These are phyloP conservation scores for Onygenales sp. DNA, from an alignment of 2,329 filamentous ascomycete species.

Conservation along the genomic window DNA sequence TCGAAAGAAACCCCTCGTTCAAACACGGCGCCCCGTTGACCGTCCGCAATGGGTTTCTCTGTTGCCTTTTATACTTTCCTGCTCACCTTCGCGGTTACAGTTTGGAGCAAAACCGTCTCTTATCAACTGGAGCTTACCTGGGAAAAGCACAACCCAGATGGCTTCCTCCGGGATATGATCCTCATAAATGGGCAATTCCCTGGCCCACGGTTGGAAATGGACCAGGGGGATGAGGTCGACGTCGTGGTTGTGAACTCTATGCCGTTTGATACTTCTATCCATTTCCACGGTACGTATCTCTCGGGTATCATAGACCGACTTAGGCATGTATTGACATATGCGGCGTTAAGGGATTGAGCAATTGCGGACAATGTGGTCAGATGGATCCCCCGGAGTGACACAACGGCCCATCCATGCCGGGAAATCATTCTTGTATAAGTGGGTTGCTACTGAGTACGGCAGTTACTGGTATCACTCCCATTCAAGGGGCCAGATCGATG, in stretches of 20 bases:
- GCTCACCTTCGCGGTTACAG: not conserved
- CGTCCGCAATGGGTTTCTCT: not conserved
- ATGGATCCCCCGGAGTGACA: conserved; percentile 49
- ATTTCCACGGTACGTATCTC: conserved; percentile 20
- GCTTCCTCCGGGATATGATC: conserved; percentile 13
- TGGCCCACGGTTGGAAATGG: conserved; percentile 17
- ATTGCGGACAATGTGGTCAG: conserved; percentile 35
- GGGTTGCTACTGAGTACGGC: conserved; percentile 45
- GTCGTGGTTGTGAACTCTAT: conserved; percentile 20
- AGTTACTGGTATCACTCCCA: conserved; percentile 43
- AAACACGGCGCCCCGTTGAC: not conserved
- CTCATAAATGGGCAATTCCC: conserved; percentile 22
- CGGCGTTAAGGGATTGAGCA: not conserved
- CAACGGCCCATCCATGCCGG: conserved; percentile 46
- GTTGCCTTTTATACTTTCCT: not conserved
- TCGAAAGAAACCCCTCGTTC: not conserved
- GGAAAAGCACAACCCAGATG: not conserved
- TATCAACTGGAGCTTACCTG: not conserved
- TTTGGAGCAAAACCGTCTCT: not conserved
- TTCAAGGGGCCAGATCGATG: not conserved
- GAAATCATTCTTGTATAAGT: conserved; percentile 42
- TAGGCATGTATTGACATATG: too few species aligned
- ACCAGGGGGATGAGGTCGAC: conserved; percentile 21
- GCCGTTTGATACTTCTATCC: conserved; percentile 21
- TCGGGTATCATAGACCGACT: too few species aligned